Conservation (phyloP, 225 moss, liverwort and hornwort genomes). For the Polytrichum commune region DNA sequence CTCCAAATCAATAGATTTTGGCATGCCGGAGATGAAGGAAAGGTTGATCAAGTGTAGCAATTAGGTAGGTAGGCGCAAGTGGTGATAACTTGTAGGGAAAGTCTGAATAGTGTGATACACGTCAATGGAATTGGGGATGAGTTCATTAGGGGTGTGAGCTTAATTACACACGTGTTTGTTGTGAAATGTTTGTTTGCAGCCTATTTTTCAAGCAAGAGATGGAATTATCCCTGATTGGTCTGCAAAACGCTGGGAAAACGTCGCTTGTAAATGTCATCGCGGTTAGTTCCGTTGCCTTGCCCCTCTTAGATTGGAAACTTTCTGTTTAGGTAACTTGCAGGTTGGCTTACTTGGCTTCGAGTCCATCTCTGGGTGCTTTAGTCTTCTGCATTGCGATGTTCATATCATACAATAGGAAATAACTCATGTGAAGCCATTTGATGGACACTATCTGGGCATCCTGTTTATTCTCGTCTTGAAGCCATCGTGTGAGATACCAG, state of each 20-base stretch:
- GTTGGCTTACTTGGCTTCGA: too few relatives aligned
- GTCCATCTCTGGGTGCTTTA: too few relatives aligned
- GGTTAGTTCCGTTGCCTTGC: conserved; percentile 37
- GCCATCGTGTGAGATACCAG: too few relatives aligned
- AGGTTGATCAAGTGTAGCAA: too few relatives aligned
- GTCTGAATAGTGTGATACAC: neutral
- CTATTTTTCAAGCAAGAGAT: conserved; percentile 99
- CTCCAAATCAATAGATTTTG: conserved; percentile 9
- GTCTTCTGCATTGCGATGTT: too few relatives aligned
- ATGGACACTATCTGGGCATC: too few relatives aligned
- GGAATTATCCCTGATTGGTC: conserved; percentile 93
- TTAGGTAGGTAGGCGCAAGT: too few relatives aligned
- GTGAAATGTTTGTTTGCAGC: conserved; percentile 37
- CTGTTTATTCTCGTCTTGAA: too few relatives aligned
- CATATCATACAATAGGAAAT: too few relatives aligned
- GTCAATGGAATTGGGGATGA: neutral
- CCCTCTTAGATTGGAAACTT: too few relatives aligned
- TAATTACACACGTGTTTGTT: conserved; percentile 7
- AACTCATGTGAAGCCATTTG: too few relatives aligned
- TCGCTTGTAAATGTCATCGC: conserved; percentile 98
- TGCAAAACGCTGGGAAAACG: conserved; percentile 98
- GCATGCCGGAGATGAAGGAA: neutral
- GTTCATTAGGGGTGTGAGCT: neutral
- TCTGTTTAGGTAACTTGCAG: too few relatives aligned
- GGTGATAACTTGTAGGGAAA: neutral